Evolutionary conservation across 2,329 filamentous ascomycete genomes (phyloP), one percentile per base, ranked within the genome.

Genomic region (Pseudocercospora musae): DNA sequence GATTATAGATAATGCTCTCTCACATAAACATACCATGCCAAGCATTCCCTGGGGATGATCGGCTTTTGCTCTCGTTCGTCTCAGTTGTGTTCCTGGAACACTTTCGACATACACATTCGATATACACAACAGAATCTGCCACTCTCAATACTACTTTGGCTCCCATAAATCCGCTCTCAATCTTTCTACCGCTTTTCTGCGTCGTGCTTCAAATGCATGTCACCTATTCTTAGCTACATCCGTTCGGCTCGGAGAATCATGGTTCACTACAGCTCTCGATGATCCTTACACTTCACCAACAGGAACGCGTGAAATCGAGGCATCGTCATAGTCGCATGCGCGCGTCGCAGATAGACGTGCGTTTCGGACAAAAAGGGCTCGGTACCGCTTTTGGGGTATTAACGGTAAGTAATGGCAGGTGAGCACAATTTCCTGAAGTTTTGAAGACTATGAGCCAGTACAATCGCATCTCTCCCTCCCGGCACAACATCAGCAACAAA

Each of bases 211-310:
- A n/a, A 4, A 6, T 15, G 13, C 33, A 15, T 37, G n/a, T 2
- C 33, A 21, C 7, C 48, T 50, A 50, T 50, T 50, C 21, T 50
- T 50, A 50, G 48, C 5, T n/a, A 50, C 25, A 3, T 13, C 33
- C 33, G 23, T 50, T 21, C 53, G 50, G 50, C 50, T 54, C 53
- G 53, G 53, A 56, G 25, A 42, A 37, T 21, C 23, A 27, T 21
- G 25, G 20, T 23, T n/a, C 53, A 10, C 31, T 2, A 27, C 11
- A 31, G 27, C 27, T 29, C 18, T 40, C 20, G 21, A 56, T 56
- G 53, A 56, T 42, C 27, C 53, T 42, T 20, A 56, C 53, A 56
- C 53, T 20, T 56, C 53, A 42, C 53, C 53, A 27, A 37, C 53
- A 56, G 53, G 53, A 56, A 56, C 53, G 31, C 31, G 31, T 23